These are phyloP conservation scores for Posidonia oceanica DNA, from an alignment of 116 monocot genomes.

Conservation along the genomic window DNA sequence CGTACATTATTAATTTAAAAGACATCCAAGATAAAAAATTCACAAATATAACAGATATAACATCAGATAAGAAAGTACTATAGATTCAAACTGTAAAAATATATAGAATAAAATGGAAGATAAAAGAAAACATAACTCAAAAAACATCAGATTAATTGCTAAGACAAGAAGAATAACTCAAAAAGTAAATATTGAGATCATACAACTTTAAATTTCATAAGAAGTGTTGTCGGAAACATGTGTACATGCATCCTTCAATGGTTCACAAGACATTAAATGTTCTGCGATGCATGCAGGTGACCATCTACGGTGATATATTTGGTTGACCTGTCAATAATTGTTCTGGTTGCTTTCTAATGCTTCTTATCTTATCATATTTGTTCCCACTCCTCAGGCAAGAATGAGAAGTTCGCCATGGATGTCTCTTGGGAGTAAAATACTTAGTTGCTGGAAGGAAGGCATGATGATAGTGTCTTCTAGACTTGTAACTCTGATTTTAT, in stretches of 20 bases:
- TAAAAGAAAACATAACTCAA: too few species aligned
- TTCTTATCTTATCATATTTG: conserved; percentile 9
- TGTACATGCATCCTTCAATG: conserved; percentile 85
- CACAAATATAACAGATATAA: too few species aligned
- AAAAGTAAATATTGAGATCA: too few species aligned
- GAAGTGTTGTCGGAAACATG: too few species aligned
- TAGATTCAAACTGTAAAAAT: too few species aligned
- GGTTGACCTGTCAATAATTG: not conserved
- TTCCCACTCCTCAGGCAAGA: conserved; percentile 70
- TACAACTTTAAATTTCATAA: too few species aligned
- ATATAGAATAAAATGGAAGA: too few species aligned
- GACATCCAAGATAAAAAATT: too few species aligned
- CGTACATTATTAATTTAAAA: too few species aligned
- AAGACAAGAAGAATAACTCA: too few species aligned
- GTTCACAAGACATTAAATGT: conserved; percentile 77
- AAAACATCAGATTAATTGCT: too few species aligned
- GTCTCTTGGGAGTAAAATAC: conserved; percentile 94
- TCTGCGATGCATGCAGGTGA: conserved; percentile 90
- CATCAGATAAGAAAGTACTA: too few species aligned
- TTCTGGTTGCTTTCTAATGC: not conserved
- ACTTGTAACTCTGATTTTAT: not conserved
- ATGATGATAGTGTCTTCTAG: not conserved
- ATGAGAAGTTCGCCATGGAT: conserved; percentile 98
- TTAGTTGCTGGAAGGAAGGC: conserved; percentile 84
- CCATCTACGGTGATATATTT: conserved; percentile 1